phyloP scores from a whole-genome alignment of 2,329 filamentous ascomycete species.

The Botryotinia globosa region DNA sequence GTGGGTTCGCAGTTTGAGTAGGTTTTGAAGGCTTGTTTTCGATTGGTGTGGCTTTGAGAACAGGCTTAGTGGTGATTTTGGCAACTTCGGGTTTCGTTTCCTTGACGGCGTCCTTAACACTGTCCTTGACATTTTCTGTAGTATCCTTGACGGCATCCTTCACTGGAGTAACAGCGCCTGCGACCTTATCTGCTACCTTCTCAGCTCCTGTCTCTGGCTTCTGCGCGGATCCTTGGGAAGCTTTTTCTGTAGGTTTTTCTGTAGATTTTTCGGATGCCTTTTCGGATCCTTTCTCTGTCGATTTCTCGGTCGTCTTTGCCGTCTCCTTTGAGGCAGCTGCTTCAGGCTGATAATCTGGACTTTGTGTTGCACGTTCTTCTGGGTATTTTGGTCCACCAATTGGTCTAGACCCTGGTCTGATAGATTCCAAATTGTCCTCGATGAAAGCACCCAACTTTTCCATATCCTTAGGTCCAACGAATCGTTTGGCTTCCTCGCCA shows the following conservation, averaged over 20 bases:
- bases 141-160: constrained; percentile 4
- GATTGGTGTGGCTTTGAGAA: constrained; percentile 38
- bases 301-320: constrained; percentile 32
- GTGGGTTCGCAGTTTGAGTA: constrained; percentile 63
- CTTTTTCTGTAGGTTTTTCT: constrained; percentile 1
- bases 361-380: constrained; percentile 58
- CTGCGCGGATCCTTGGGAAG: not conserved
- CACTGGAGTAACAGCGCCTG: not conserved
- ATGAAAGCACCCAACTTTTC: constrained; percentile 64
- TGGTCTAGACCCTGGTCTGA: constrained; percentile 77
- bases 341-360: constrained; percentile 30
- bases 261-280: not conserved
- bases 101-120: not conserved
- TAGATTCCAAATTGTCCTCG: constrained; percentile 72
- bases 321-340: constrained; percentile 9
- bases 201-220: not conserved
- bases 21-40: constrained; percentile 48
- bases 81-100: constrained; percentile 15
- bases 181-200: not conserved
- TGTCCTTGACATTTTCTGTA: not conserved
- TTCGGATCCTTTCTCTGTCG: not conserved
- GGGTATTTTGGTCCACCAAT: constrained; percentile 57
- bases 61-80: constrained; percentile 11
- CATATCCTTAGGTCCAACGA: constrained; percentile 67
- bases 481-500: constrained; percentile 62